Conservation (phyloP, 345 rosid genomes). For the Brassica cretica region DNA sequence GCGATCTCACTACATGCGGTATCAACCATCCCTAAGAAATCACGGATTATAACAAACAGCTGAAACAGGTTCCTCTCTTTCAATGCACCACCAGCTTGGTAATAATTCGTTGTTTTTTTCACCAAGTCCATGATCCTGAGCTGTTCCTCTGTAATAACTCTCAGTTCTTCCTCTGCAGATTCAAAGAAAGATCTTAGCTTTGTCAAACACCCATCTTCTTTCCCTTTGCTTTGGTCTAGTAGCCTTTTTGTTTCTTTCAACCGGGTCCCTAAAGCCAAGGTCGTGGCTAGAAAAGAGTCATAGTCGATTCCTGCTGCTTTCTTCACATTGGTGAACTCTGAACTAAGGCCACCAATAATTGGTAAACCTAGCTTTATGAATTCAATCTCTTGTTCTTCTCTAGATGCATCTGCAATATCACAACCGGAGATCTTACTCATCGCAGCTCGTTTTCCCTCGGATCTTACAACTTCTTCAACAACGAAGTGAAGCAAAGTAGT, state of each 20-base stretch:
- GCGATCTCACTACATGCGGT: constrained; percentile 64
- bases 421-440: constrained; percentile 49
- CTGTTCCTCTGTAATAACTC: constrained; percentile 51
- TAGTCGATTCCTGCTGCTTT: constrained; percentile 75
- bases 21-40: constrained; percentile 83
- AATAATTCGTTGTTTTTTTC: constrained; percentile 71
- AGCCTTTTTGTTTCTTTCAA: constrained; percentile 49
- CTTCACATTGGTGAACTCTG: constrained; percentile 70
- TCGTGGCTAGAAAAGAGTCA: constrained; percentile 48
- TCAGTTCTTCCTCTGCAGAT: constrained; percentile 62
- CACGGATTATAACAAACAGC: constrained; percentile 68
- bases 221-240: constrained; percentile 40
- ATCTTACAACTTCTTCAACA: constrained; percentile 72
- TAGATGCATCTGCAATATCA: constrained; percentile 36
- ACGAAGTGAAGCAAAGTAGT: constrained; percentile 86
- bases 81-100: constrained; percentile 72
- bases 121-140: constrained; percentile 59
- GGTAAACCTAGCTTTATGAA: constrained; percentile 71
- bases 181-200: constrained; percentile 61
- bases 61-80: constrained; percentile 57
- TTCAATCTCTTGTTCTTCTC: constrained; percentile 60
- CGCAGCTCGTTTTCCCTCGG: constrained; percentile 75
- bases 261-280: constrained; percentile 48
- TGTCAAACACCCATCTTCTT: constrained; percentile 48
- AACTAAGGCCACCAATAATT: constrained; percentile 65